Conservation (phyloP, 2,329 filamentous ascomycete genomes). For the Zasmidium cellare region DNA sequence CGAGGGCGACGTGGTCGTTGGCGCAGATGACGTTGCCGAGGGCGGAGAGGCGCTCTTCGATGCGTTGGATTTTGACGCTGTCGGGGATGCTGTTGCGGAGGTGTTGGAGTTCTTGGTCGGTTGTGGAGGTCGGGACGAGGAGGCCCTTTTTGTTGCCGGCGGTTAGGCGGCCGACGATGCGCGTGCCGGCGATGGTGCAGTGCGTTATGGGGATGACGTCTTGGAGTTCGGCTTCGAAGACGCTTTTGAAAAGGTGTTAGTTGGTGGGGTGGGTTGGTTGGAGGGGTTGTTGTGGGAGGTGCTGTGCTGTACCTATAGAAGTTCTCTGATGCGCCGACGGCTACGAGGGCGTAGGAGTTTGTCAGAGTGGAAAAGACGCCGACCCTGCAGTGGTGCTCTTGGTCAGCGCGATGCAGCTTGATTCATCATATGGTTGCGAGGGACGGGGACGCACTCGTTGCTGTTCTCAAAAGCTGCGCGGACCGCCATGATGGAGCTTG, state of each 20-base stretch:
- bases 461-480: slow-evolving; percentile 78
- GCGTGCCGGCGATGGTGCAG: slow-evolving; percentile 92
- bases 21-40: slow-evolving; percentile 95
- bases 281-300: background rate
- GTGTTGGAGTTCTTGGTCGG: slow-evolving; percentile 97
- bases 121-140: slow-evolving; percentile 91
- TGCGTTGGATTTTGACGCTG: slow-evolving; percentile 88
- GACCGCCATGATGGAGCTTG: slow-evolving; percentile 49
- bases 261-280: background rate
- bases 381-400: slow-evolving; percentile 60
- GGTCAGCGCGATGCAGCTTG: background rate
- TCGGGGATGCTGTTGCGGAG: slow-evolving; percentile 93
- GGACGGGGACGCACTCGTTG: slow-evolving; percentile 69
- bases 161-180: slow-evolving; percentile 93
- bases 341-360: slow-evolving; percentile 94
- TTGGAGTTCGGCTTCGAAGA: slow-evolving; percentile 97
- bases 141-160: slow-evolving; percentile 96
- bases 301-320: slow-evolving; percentile 74
- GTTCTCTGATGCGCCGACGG: slow-evolving; percentile 94
- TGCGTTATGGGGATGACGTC: slow-evolving; percentile 97
- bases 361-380: slow-evolving; percentile 96
- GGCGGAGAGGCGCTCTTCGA: slow-evolving; percentile 94
- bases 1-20: slow-evolving; percentile 95
- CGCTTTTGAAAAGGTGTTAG: slow-evolving; percentile 53
- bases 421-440: slow-evolving; percentile 13